Base-by-base conservation (phyloP, 495 filamentous ascomycete species). In the Neurospora tetrasperma region DNA sequence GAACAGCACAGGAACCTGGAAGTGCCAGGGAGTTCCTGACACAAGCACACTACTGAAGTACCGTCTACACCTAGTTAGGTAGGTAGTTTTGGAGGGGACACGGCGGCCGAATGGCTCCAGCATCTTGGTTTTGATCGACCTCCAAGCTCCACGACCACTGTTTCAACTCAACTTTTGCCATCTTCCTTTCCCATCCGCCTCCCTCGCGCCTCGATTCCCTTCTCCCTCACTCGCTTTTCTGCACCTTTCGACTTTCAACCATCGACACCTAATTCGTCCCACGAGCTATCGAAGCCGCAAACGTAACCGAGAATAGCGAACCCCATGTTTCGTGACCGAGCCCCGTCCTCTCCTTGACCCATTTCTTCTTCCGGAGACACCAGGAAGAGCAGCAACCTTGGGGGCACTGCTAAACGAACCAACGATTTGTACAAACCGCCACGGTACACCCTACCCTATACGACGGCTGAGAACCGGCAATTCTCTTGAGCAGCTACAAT, bases 401-500 rank as follows among this genome's bases (percentile, higher is more conserved):
- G 23, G 44, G 70, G 70, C 42, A 23, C 70, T 70, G 54, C 54
- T 62, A 14, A 27, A 62, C 54, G 23, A 62, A 16, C 11, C 16
- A 23, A 23, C 23, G 72, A 75, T 48, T 48, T 74, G 42, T 75
- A 72, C 42, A 14, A 31, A 72, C 23, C 27, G 69, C 75, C 71
- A 71, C 69, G 72, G 75, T 68, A 74, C 41, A 69, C 62, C 74
- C 42, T 74, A 69, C 59, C 73, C 76, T 42, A 78, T 70, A 62
- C 71, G 27, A 43, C 46, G 46, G 54, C 27, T 38, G 23, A 18
- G 23, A 23, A 62, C 23, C 48, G 23, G 0, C 48, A 62, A 62
- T 23, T 6, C 11, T 62, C 48, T 62, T 12, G 48, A 31, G 20
- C 23, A 31, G 12, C 75, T 69, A 80, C 73, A 54, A 85, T 85